phyloP scores from a whole-genome alignment of 1,284 basidiomycete genomes.

The Abortiporus biennis region DNA sequence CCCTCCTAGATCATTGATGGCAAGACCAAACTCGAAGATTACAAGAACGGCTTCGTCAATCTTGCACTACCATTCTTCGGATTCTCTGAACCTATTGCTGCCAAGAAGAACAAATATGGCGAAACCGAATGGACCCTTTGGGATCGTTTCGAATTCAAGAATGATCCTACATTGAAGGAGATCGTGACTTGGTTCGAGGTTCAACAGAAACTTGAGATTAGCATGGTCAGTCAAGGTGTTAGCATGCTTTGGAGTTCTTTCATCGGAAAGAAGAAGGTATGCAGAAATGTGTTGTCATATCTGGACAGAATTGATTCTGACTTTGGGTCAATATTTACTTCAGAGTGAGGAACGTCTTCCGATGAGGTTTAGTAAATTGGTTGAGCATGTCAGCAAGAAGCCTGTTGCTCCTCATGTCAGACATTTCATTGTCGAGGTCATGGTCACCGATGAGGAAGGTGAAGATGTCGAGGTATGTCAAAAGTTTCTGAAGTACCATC shows the following conservation, averaged over 20 bases:
- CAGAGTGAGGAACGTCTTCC: conserved; percentile 83
- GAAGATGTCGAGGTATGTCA: conserved; percentile 79
- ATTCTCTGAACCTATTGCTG: conserved; percentile 96
- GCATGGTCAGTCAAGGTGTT: conserved; percentile 96
- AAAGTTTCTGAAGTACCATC: background rate
- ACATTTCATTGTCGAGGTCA: conserved; percentile 89
- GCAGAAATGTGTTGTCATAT: no score
- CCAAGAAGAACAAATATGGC: conserved; percentile 87
- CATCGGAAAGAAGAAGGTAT: conserved; percentile 84
- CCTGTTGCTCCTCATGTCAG: conserved; percentile 75
- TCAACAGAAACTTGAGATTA: conserved; percentile 84
- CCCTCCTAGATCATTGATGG: conserved; percentile 81
- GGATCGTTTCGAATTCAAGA: conserved; percentile 93
- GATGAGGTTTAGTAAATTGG: conserved; percentile 88
- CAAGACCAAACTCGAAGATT: conserved; percentile 89
- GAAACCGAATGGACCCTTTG: conserved; percentile 94
- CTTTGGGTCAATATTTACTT: background rate
- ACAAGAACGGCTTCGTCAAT: conserved; percentile 99
- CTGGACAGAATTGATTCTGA: background rate
- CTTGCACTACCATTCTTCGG: conserved; percentile 98
- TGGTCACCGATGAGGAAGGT: conserved; percentile 86
- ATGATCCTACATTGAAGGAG: conserved; percentile 86
- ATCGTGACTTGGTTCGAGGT: conserved; percentile 84
- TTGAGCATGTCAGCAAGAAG: conserved; percentile 94
- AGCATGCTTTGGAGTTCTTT: conserved; percentile 98